Evolutionary conservation across 164 flowering plant genomes (phyloP).

Genomic region (Kalanchoe fedtschenkoi): DNA sequence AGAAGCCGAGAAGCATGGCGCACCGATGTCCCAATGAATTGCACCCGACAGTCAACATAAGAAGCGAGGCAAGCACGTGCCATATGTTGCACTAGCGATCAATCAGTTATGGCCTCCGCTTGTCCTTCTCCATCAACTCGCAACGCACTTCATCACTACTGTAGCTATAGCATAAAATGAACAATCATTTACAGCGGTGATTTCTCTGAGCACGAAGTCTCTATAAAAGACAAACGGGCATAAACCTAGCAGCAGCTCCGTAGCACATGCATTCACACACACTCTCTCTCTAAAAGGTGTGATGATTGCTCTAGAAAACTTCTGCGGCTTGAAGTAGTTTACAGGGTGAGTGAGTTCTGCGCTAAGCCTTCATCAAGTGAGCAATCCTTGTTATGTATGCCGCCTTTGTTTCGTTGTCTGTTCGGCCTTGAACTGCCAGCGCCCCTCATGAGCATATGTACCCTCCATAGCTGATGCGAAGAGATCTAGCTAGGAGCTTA

Average conservation of each 20-base stretch:
- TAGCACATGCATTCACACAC: not conserved
- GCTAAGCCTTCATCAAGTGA: conserved; percentile 5
- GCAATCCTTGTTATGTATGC: not conserved
- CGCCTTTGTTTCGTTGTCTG: conserved; percentile 5
- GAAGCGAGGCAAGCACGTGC: conserved; percentile 1
- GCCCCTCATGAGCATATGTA: not conserved
- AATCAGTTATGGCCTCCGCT: not conserved
- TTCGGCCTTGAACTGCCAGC: conserved; percentile 1
- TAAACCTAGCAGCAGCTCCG: too few species aligned
- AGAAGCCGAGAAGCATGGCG: too few species aligned
- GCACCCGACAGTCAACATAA: too few species aligned
- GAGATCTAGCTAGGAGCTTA: too few species aligned
- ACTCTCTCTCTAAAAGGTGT: too few species aligned
- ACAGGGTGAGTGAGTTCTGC: not conserved
- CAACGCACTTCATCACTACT: not conserved
- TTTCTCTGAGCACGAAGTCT: not conserved
- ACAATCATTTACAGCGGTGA: not conserved
- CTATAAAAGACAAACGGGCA: not conserved
- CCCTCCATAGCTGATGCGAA: too few species aligned
- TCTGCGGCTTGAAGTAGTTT: not conserved
- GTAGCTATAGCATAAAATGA: not conserved
- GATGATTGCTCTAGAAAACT: too few species aligned
- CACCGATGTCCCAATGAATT: too few species aligned
- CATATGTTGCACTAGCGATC: not conserved
- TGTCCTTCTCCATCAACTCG: not conserved